Base-by-base conservation (phyloP, 345 rosid genomes). In the Erodium maritimum region DNA sequence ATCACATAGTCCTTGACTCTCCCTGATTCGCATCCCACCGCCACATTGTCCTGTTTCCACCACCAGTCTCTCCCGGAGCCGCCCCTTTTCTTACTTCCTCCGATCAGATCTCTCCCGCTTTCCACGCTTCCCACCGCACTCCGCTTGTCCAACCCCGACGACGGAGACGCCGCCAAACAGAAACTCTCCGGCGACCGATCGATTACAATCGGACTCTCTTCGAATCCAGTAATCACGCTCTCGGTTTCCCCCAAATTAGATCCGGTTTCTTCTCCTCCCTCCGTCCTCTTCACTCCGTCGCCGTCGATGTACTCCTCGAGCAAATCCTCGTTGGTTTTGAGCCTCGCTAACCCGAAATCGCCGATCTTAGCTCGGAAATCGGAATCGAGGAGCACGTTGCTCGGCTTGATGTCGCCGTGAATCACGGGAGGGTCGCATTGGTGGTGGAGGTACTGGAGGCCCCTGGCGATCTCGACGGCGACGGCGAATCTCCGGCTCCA, bases 341-440 rank as follows among this genome's bases (percentile, higher is more conserved):
- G 46, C 57, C 71, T 78, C 85, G 98, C 87, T 17, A 91, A 79
- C 25, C 98, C 98, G 14, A 91, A 91, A 71, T 91, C 97, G 2
- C 96, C 81, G 13, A 91, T 67, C 63, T 78, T 91, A 0, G 97
- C 90, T 1, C 72, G 65, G 69, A 91, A 91, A 45, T 50, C 56
- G 21, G 72, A 78, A 75, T 91, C 98, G 71, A 91, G 65, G 25
- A 91, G 64, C 21, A 91, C 59, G 55, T 91, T 91, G 54, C 96
- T 88, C 7, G 96, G 96, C 64, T 91, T 91, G 24, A 91, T 71
- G 64, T 91, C 98, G 5, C 96, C 96, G 20, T 91, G 96, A 50
- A 91, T 81, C 48, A 83, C 90, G 7, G 88, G 87, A 16, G 90
- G 90, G 60, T 72, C 69, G 37, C 37, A 29, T 67, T 88, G 62